These are phyloP conservation scores for Neopestalotiopsis clavispora DNA, from an alignment of 2,329 filamentous ascomycete genomes.

Conservation along the genomic window DNA sequence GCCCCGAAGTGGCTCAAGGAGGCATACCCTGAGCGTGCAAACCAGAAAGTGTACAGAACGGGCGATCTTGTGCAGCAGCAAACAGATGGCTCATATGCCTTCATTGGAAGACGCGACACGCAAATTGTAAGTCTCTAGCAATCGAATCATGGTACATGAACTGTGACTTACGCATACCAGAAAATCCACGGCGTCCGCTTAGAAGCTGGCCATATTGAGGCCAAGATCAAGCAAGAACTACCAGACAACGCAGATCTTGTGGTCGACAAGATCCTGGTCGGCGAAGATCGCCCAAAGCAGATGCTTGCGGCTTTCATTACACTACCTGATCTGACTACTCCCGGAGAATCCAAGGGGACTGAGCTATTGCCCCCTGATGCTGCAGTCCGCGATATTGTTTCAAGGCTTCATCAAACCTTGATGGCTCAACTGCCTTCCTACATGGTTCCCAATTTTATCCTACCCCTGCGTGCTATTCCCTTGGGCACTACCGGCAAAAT, in stretches of 20 bases:
- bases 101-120: slow-evolving; percentile 8
- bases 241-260: slow-evolving; percentile 12
- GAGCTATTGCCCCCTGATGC: slow-evolving; percentile 10
- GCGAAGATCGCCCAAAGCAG: slow-evolving; percentile 13
- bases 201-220: slow-evolving; percentile 17
- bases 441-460: slow-evolving; percentile 16
- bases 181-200: slow-evolving; percentile 17
- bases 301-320: slow-evolving; percentile 17
- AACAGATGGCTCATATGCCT: background rate
- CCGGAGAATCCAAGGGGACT: background rate
- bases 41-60: slow-evolving; percentile 18
- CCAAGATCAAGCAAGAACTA: slow-evolving; percentile 17
- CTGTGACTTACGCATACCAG: background rate
- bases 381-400: slow-evolving; percentile 12
- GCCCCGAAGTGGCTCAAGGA: slow-evolving; percentile 20
- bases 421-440: slow-evolving; percentile 14
- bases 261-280: slow-evolving; percentile 17
- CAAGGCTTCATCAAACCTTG: slow-evolving; percentile 14
- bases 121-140: slow-evolving; percentile 23
- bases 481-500: slow-evolving; percentile 14
- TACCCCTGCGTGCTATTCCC: slow-evolving; percentile 12
- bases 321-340: slow-evolving; percentile 9
- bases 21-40: background rate
- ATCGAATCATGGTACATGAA: background rate
- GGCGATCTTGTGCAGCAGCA: slow-evolving; percentile 19